Evolutionary conservation across 2,329 filamentous ascomycete species (phyloP).

Genomic region (Pseudogymnoascus destructans): DNA sequence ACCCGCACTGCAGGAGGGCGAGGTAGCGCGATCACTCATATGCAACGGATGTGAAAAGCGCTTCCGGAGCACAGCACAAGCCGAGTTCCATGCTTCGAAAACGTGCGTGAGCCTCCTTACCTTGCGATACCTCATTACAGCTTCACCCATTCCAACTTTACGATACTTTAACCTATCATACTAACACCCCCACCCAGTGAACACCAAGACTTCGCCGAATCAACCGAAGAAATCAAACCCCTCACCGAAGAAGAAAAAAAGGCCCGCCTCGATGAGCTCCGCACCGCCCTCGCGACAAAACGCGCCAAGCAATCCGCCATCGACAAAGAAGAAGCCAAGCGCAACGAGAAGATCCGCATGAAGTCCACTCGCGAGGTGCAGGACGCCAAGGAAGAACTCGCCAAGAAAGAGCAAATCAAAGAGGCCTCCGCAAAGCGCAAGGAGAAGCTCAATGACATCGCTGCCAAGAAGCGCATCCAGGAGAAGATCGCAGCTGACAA

Average conservation of each 20-base stretch:
- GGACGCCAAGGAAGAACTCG: slow-evolving; percentile 78
- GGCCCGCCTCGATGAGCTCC: slow-evolving; percentile 61
- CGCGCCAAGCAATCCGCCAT: slow-evolving; percentile 50
- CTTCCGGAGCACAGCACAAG: slow-evolving; percentile 68
- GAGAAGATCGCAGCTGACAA: slow-evolving; percentile 94
- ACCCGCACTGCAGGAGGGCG: slow-evolving; percentile 55
- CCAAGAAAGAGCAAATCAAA: slow-evolving; percentile 82
- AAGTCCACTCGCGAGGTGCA: slow-evolving; percentile 85
- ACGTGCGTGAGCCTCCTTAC: slow-evolving; percentile 37
- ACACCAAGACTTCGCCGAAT: slow-evolving; percentile 85
- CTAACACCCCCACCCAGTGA: slow-evolving; percentile 37
- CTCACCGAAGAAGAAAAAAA: slow-evolving; percentile 87
- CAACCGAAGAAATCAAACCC: slow-evolving; percentile 80
- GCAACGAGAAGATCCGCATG: slow-evolving; percentile 72
- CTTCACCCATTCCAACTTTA: neutral
- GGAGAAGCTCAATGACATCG: slow-evolving; percentile 75
- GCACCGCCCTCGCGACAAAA: slow-evolving; percentile 60
- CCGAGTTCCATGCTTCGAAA: slow-evolving; percentile 83
- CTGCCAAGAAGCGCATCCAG: slow-evolving; percentile 78
- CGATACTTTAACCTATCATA: neutral
- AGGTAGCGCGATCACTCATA: slow-evolving; percentile 64
- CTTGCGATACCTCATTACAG: neutral
- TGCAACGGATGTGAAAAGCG: slow-evolving; percentile 94
- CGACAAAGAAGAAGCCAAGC: slow-evolving; percentile 71
- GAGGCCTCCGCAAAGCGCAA: slow-evolving; percentile 74